These are phyloP conservation scores for Prunus armeniaca DNA, from an alignment of 306 rosid genomes.

Conservation along the genomic window DNA sequence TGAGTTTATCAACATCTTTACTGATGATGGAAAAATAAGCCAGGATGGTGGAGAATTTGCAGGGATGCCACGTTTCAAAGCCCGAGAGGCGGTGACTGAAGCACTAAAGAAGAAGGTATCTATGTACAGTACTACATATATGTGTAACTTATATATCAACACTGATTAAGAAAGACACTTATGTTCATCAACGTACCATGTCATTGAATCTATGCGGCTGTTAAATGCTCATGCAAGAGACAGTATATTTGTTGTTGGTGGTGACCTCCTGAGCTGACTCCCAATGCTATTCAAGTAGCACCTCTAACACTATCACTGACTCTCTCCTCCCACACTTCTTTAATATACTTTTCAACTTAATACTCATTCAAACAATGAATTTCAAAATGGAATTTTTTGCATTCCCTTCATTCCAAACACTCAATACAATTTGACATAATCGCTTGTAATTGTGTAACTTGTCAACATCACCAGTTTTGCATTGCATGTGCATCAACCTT, in stretches of 20 bases:
- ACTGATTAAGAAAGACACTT: neutral
- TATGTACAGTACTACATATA: conserved; percentile 6
- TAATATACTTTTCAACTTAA: neutral
- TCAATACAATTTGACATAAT: neutral
- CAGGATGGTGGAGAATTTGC: conserved; percentile 84
- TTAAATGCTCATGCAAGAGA: neutral
- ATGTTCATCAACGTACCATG: neutral
- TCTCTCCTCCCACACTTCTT: neutral
- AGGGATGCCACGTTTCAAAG: conserved; percentile 85
- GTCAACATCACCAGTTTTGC: neutral
- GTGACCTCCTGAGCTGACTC: neutral
- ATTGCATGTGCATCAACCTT: neutral
- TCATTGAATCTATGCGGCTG: neutral
- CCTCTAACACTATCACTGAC: neutral
- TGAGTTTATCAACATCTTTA: conserved; percentile 73
- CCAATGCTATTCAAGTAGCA: neutral
- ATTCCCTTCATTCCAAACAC: neutral
- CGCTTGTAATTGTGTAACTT: neutral
- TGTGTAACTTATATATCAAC: neutral
- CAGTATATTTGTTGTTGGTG: neutral
- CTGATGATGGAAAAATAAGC: conserved; percentile 88
- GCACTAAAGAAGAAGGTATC: conserved; percentile 82
- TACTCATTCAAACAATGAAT: neutral
- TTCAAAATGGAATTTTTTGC: neutral
- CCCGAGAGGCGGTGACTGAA: conserved; percentile 66